These are phyloP conservation scores for Populus hybrid DNA, from an alignment of 441 rosid genomes.

Conservation along the genomic window DNA sequence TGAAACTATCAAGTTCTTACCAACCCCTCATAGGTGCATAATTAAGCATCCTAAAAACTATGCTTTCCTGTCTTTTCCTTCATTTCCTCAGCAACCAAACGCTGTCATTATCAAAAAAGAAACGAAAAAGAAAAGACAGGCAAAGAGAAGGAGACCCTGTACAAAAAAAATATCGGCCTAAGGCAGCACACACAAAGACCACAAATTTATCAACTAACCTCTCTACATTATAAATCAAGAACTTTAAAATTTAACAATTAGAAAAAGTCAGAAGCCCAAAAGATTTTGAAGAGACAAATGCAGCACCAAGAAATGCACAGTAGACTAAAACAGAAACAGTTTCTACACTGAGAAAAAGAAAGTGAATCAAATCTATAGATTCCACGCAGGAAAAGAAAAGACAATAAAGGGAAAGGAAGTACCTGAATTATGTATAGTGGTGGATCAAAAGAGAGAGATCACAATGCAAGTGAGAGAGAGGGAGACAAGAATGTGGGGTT, in stretches of 20 bases:
- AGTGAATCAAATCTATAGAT: constrained; percentile 17
- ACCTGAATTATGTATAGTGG: constrained; percentile 20
- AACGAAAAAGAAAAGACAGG: background rate
- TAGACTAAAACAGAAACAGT: background rate
- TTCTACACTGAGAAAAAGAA: background rate
- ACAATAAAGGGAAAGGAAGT: background rate
- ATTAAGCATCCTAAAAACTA: background rate
- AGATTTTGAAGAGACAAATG: constrained; percentile 7
- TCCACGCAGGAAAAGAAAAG: background rate
- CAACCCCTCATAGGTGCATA: constrained; percentile 6
- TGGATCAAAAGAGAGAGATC: constrained; percentile 25
- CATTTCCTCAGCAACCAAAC: constrained; percentile 19
- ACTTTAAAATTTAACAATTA: constrained; percentile 1
- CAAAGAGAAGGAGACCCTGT: background rate
- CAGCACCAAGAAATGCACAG: constrained; percentile 12
- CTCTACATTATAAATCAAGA: constrained; percentile 15
- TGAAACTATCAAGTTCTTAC: constrained; percentile 17
- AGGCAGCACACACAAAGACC: constrained; percentile 21
- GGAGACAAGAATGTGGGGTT: constrained; percentile 23
- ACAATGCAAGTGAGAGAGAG: constrained; percentile 18
- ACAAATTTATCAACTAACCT: constrained; percentile 21
- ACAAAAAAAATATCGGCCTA: background rate
- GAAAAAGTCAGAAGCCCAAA: background rate
- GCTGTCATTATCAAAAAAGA: constrained; percentile 6
- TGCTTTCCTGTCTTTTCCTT: background rate